Base-by-base conservation (phyloP, 805 yeast genomes). In the Cyberlindnera sargentensis region DNA sequence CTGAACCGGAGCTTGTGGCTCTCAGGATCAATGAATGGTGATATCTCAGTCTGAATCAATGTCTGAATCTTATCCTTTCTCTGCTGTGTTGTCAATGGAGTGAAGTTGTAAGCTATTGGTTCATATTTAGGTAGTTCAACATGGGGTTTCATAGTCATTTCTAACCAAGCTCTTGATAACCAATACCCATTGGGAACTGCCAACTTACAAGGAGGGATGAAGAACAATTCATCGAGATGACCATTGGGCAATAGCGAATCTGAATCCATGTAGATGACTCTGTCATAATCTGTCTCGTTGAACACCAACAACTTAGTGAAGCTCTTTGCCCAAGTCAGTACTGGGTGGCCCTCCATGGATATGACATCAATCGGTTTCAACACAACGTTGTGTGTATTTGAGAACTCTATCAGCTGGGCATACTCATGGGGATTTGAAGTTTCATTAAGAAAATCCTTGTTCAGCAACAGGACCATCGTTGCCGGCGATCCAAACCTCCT, bases 291-390 rank as follows among this genome's bases (percentile, higher is more conserved):
- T 1, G 64, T 58, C 50, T 68, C 67, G 42, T 70, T 66, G 55
- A 80, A 80, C 1, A 76, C 70, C 47, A 69, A 63, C 29, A 80
- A 61, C 52, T 81, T 81, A 1, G 82, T 77, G 49, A 76, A 73
- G 43, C 81, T 72, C 4, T 67, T 62, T 5, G 62, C 47, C 83
- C 84, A 80, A 29, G 56, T 50, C 11, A 44, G 42, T 8, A 50
- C 48, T 2, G 43, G 20, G 31, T 49, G 52, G 32, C 50, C 52
- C 9, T 45, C 50, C 6, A 41, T 46, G 30, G 47, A 49, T 5
- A 49, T 46, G 1, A 54, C 43, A 25, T 42, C 45, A 4, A 53
- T 49, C 5, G 54, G 47, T 32, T 51, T 55, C 20, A 54, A 34
- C 2, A 20, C 39, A 15, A 55, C 52, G 23, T 47, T 43, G 28